These are phyloP conservation scores for Neolentinus lepideus DNA, from an alignment of 1,284 basidiomycete genomes.

Conservation along the genomic window DNA sequence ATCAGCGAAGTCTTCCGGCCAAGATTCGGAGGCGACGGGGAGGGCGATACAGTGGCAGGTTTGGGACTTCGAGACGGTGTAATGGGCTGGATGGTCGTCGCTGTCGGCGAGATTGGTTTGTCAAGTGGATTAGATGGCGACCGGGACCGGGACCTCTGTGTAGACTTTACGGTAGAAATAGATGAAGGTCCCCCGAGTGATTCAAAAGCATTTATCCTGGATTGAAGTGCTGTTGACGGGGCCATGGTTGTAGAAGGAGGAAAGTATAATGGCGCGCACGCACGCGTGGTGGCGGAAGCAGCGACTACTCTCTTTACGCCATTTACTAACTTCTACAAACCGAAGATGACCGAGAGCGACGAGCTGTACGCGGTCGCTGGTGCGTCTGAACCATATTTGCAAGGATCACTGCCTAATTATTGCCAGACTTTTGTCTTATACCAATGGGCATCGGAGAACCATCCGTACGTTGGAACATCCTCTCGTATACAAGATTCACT, in stretches of 20 bases:
- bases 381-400: slow-evolving; percentile 14
- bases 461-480: slow-evolving; percentile 38
- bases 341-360: slow-evolving; percentile 16
- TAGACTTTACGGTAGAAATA: background rate
- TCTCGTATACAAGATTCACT: slow-evolving; percentile 6
- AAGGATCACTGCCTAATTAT: background rate
- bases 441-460: slow-evolving; percentile 70
- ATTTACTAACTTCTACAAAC: background rate
- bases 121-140: slow-evolving; percentile 27
- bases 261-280: slow-evolving; percentile 31
- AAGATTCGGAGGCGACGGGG: slow-evolving; percentile 47
- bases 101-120: slow-evolving; percentile 37
- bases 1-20: slow-evolving; percentile 56
- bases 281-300: background rate
- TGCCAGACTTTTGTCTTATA: slow-evolving; percentile 74
- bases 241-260: slow-evolving; percentile 47
- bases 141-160: background rate
- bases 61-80: slow-evolving; percentile 19
- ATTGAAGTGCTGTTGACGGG: slow-evolving; percentile 41
- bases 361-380: slow-evolving; percentile 65
- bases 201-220: slow-evolving; percentile 54
- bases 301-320: background rate
- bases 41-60: slow-evolving; percentile 30
- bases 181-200: slow-evolving; percentile 11
- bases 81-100: slow-evolving; percentile 22